phyloP scores from a whole-genome alignment of 805 yeast species.

The Saturnispora quitensis region DNA sequence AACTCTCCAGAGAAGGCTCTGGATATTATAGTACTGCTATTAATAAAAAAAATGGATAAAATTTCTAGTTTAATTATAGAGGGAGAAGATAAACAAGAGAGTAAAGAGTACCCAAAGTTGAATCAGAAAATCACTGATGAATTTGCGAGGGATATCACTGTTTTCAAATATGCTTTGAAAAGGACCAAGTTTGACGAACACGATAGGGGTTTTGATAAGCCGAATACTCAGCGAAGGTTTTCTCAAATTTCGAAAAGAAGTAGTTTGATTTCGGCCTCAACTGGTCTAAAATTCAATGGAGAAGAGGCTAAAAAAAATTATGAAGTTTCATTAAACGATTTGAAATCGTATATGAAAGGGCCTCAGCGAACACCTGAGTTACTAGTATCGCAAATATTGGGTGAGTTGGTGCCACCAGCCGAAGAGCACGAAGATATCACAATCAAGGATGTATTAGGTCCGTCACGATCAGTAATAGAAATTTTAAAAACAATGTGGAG shows the following conservation, averaged over 20 bases:
- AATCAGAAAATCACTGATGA: not conserved
- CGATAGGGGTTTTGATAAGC: not conserved
- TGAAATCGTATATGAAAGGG: slow-evolving; percentile 59
- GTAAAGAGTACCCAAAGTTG: not conserved
- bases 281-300: not conserved
- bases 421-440: slow-evolving; percentile 75
- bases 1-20: slow-evolving; percentile 8
- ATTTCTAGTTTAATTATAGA: slow-evolving; percentile 1
- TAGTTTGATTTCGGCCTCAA: not conserved
- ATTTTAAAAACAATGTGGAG: slow-evolving; percentile 96
- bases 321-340: slow-evolving; percentile 40
- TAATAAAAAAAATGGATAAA: slow-evolving; percentile 5
- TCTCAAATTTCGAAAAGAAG: slow-evolving; percentile 4
- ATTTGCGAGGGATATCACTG: slow-evolving; percentile 2
- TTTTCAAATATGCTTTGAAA: slow-evolving; percentile 1
- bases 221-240: slow-evolving; percentile 3
- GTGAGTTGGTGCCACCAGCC: slow-evolving; percentile 74
- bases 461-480: slow-evolving; percentile 85
- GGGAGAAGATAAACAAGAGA: not conserved
- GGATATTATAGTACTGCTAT: not conserved
- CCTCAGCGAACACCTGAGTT: slow-evolving; percentile 65
- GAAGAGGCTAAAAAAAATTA: slow-evolving; percentile 4
- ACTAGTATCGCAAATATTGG: slow-evolving; percentile 73
- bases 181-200: slow-evolving; percentile 5
- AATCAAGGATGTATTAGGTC: slow-evolving; percentile 83